Base-by-base conservation (phyloP, 495 filamentous ascomycete species). In the Neurospora sp. region DNA sequence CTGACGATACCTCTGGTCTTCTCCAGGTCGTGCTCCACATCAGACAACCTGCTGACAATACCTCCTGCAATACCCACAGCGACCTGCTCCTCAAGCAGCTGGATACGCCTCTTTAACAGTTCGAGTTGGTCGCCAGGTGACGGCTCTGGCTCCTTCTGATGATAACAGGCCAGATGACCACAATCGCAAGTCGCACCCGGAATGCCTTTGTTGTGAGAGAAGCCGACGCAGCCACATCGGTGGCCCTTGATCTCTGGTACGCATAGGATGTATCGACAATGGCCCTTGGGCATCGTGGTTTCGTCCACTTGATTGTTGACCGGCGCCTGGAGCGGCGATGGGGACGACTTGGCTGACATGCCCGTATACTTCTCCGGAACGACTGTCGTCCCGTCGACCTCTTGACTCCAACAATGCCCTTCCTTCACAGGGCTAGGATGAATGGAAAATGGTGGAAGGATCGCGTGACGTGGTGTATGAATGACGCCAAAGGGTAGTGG, bases 161-260 rank as follows among this genome's bases (percentile, higher is more conserved):
- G 87, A 74, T 84, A 89, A 74, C 86, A 87, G 38, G 87, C 85
- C 69, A 85, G 83, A 75, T 89, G 87, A 23, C 87, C 87, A 74
- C 87, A 89, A 23, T 86, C 82, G 73, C 87, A 89, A 23, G 79
- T 84, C 59, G 84, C 83, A 42, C 87, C 82, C 2, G 86, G 86
- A 41, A 86, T 82, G 39, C 79, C 77, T 48, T 80, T 81, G 76
- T 88, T 87, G 75, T 85, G 82, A n/a, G 82, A 82, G 78, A 89
- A 89, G 77, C 82, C 77, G 71, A 86, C 86, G 69, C 87, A 89
- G 27, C 85, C 87, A 73, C 87, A 89, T 6, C 87, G 83, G 75
- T 85, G 81, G 38, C 87, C 87, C 74, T 84, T 86, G 76, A 87
- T 83, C 72, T 87, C 85, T 39, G 87, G 85, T 70, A 85, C 81